A percentile compares a stretch with the other conserved stretches of the same genome.
Conservation (phyloP, 768 basidiomycete genomes). For the Mycena maculata region DNA sequence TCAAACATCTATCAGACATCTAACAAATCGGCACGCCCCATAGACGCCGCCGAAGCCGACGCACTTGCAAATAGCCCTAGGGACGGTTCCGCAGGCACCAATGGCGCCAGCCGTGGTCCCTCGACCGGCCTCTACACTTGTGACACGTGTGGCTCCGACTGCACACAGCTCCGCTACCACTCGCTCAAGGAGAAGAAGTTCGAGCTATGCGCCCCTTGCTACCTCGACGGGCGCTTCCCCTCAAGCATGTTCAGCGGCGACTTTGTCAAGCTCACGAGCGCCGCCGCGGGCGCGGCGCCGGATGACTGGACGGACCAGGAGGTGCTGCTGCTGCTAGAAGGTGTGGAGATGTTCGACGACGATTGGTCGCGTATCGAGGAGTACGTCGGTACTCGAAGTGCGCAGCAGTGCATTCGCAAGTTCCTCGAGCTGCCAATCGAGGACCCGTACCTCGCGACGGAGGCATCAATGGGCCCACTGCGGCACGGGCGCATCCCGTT, state of each 20-base stretch:
- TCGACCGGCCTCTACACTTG: conserved; percentile 68
- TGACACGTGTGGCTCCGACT: conserved; percentile 96
- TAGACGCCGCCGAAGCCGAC: conserved; percentile 76
- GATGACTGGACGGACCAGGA: conserved; percentile 95
- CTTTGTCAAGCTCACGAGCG: conserved; percentile 85
- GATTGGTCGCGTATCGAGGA: conserved; percentile 95
- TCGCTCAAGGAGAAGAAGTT: conserved; percentile 93
- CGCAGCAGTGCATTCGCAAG: conserved; percentile 95
- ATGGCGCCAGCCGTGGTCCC: conserved; percentile 54
- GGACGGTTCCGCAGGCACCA: conserved; percentile 54
- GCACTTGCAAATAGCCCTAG: conserved; percentile 67
- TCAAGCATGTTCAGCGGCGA: conserved; percentile 96
- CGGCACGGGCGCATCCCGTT: conserved; percentile 87
- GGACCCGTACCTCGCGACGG: conserved; percentile 87
- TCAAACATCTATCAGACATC: conserved; percentile 91
- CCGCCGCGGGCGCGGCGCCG: conserved; percentile 52
- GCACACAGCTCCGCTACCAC: conserved; percentile 89
- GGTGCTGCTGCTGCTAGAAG: conserved; percentile 89
- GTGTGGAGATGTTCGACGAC: conserved; percentile 97
- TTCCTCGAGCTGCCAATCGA: conserved; percentile 98
- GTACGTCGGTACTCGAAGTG: conserved; percentile 90
- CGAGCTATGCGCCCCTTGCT: conserved; percentile 91
- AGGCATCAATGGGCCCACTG: conserved; percentile 80
- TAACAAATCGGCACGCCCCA: conserved; percentile 80
- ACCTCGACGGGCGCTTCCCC: conserved; percentile 96